Evolutionary conservation across 2,329 filamentous ascomycete genomes (phyloP).

Genomic region (Phaeosphaeriaceae sp.): DNA sequence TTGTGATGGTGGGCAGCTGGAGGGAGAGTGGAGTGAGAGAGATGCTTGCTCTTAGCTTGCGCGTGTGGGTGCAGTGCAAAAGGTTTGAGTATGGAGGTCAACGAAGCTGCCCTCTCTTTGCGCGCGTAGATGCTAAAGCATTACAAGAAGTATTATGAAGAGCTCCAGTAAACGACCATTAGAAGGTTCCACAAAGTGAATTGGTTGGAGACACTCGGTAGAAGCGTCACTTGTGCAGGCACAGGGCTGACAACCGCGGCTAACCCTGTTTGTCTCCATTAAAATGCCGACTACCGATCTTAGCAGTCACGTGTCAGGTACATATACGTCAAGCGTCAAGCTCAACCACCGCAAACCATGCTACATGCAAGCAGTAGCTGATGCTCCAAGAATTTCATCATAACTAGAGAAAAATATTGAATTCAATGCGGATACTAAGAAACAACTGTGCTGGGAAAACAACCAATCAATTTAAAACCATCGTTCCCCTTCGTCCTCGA

Average conservation of each 20-base stretch:
- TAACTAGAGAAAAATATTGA: neutral
- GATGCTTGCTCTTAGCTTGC: neutral
- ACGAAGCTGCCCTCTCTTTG: neutral
- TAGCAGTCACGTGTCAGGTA: neutral
- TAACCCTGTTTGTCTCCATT: neutral
- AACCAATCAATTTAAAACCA: neutral
- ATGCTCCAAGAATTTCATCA: too few relatives aligned
- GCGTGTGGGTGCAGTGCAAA: too few relatives aligned
- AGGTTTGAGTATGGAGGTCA: neutral
- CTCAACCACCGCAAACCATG: neutral
- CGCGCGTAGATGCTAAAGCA: neutral
- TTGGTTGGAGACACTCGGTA: neutral
- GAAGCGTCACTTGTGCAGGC: constrained; percentile 10
- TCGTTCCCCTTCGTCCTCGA: too few relatives aligned
- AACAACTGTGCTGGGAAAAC: neutral
- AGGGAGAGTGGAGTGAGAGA: neutral
- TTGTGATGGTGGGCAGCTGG: neutral
- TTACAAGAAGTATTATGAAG: neutral
- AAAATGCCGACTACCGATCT: constrained; percentile 2
- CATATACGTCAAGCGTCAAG: too few relatives aligned
- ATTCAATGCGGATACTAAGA: constrained; percentile 1
- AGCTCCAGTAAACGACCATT: neutral
- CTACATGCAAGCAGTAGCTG: too few relatives aligned
- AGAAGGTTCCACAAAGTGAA: neutral
- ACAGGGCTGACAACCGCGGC: constrained; percentile 4